Percentiles rank a stretch among this genome's conserved stretches.
Evolutionary conservation across 139 green algal genomes (phyloP).

Genomic region (Astrephomene gubernaculifera): DNA sequence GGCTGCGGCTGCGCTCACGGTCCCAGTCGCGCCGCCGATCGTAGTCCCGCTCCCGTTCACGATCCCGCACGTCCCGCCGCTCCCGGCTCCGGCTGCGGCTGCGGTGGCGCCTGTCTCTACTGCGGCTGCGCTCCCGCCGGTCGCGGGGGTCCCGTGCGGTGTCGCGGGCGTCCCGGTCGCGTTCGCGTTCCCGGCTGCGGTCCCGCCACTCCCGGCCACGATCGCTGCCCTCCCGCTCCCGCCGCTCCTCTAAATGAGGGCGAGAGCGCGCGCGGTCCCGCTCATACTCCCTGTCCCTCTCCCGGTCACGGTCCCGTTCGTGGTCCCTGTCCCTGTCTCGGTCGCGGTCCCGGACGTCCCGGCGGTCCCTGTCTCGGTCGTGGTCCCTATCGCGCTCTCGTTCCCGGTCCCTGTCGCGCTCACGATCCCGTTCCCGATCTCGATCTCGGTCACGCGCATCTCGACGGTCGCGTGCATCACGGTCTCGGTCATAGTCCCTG

Average conservation of each 20-base stretch:
- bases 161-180: constrained; percentile 39
- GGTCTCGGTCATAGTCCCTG: constrained; percentile 3
- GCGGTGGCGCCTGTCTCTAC: background rate
- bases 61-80: background rate
- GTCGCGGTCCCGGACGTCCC: background rate
- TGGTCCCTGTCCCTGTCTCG: constrained; percentile 1
- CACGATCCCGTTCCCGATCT: background rate
- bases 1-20: constrained; percentile 9
- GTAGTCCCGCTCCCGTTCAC: constrained; percentile 1
- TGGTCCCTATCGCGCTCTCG: constrained; percentile 1
- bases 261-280: background rate
- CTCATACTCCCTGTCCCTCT: background rate
- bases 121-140: background rate
- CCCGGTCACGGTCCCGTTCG: background rate
- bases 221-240: background rate
- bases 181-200: background rate
- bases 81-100: constrained; percentile 13
- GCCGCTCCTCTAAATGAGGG: background rate
- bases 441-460: background rate
- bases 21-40: constrained; percentile 18
- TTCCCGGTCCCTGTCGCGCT: background rate
- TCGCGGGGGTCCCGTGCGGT: too few relatives aligned
- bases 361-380: constrained; percentile 2
- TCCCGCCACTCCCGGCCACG: background rate
- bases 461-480: background rate